Percentiles rank a stretch among this genome's conserved stretches.
Evolutionary conservation across 495 filamentous ascomycete genomes (phyloP).

Genomic region (Amphirosellinia nigrospora): DNA sequence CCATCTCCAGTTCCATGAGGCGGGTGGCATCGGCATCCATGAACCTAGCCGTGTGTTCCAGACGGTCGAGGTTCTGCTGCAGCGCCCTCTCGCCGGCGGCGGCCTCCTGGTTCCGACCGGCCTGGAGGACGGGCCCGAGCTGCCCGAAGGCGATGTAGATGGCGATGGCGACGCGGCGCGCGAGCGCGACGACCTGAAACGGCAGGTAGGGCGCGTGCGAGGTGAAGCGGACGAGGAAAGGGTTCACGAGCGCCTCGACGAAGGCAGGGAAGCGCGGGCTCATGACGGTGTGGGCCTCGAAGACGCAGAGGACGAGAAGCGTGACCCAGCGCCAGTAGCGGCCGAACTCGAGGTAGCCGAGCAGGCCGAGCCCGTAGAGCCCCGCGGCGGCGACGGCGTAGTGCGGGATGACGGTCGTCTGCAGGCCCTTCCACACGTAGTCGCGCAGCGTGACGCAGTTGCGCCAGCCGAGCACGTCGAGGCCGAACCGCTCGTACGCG

Average conservation of each 20-base stretch:
- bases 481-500: constrained; percentile 92
- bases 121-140: constrained; percentile 67
- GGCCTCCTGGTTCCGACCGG: constrained; percentile 41
- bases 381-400: constrained; percentile 68
- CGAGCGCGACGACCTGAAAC: constrained; percentile 82
- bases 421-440: constrained; percentile 69
- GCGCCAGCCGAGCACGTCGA: constrained; percentile 71
- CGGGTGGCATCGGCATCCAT: constrained; percentile 71
- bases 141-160: constrained; percentile 91
- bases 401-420: constrained; percentile 61
- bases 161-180: constrained; percentile 77
- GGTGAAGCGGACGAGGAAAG: constrained; percentile 57
- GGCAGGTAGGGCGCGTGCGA: constrained; percentile 75
- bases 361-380: constrained; percentile 70
- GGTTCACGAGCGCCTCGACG: constrained; percentile 65
- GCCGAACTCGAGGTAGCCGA: constrained; percentile 85
- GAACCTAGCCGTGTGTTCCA: constrained; percentile 59
- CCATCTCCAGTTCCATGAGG: constrained; percentile 76
- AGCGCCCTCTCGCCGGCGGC: constrained; percentile 45
- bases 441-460: constrained; percentile 75
- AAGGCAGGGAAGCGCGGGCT: constrained; percentile 64
- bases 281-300: constrained; percentile 77
- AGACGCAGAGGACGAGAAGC: constrained; percentile 67
- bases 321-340: constrained; percentile 90
- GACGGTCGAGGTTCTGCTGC: constrained; percentile 58